These are phyloP conservation scores for Hyaloraphidium curvatum DNA, from an alignment of 192 early-diverging fungal species.

Conservation along the genomic window DNA sequence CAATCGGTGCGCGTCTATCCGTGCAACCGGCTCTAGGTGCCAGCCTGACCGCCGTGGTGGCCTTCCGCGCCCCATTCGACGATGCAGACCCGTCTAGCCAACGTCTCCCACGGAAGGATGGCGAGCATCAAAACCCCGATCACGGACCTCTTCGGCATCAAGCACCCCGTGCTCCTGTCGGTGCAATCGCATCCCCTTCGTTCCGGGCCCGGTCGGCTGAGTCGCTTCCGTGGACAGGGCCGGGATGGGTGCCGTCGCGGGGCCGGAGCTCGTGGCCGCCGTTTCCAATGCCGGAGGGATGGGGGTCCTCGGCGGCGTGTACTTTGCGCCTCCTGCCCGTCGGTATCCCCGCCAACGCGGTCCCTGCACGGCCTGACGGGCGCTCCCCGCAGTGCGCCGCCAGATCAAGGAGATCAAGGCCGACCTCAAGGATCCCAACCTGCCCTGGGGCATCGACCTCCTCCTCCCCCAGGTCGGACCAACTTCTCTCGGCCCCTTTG, in stretches of 20 bases:
- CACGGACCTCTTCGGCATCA: slow-evolving; percentile 20
- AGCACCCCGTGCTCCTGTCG: slow-evolving; percentile 22
- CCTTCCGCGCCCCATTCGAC: too few species aligned
- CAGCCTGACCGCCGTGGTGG: too few species aligned
- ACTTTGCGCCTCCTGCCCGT: slow-evolving; percentile 6
- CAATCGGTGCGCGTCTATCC: too few species aligned
- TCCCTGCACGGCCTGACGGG: slow-evolving; percentile 23
- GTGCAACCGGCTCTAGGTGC: too few species aligned
- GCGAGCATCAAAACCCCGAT: slow-evolving; percentile 20
- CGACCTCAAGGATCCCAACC: slow-evolving; percentile 11
- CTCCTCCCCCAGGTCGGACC: slow-evolving; percentile 24
- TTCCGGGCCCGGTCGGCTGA: not conserved
- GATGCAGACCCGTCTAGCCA: too few species aligned
- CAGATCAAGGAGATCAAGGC: slow-evolving; percentile 14
- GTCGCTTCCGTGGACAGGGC: not conserved
- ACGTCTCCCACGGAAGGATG: too few species aligned
- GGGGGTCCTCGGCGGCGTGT: slow-evolving; percentile 19
- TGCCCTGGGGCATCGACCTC: slow-evolving; percentile 24
- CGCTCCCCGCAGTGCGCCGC: slow-evolving; percentile 16
- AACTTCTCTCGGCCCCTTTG: too few species aligned
- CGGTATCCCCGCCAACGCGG: slow-evolving; percentile 9
- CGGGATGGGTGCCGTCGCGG: slow-evolving; percentile 2
- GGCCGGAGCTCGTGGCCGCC: slow-evolving; percentile 5
- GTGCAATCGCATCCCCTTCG: too few species aligned
- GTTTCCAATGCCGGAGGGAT: slow-evolving; percentile 23